Evolutionary conservation across 2,329 filamentous ascomycete species (phyloP).

Genomic region (Sphaerulina vaccinii): DNA sequence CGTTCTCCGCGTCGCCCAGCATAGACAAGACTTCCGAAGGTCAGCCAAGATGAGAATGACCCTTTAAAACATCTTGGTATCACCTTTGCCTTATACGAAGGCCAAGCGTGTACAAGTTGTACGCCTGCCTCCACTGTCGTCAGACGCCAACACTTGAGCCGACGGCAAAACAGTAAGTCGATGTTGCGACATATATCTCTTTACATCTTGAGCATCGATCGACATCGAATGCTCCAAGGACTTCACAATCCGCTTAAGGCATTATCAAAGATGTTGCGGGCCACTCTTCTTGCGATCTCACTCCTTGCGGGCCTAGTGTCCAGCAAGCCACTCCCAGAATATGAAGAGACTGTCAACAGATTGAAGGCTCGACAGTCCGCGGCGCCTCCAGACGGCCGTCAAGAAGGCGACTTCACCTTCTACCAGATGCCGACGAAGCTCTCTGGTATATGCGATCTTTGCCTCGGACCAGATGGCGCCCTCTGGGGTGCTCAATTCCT

Average conservation of each 20-base stretch:
- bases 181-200: neutral
- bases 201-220: neutral
- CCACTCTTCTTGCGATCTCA: conserved; percentile 5
- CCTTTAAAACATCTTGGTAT: conserved; percentile 1
- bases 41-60: conserved; percentile 3
- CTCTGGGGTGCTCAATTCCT: conserved; percentile 15
- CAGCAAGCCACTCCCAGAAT: conserved; percentile 14
- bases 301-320: conserved; percentile 5
- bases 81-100: conserved; percentile 4
- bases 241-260: neutral
- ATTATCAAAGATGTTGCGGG: conserved; percentile 4
- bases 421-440: conserved; percentile 10
- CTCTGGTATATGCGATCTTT: conserved; percentile 14
- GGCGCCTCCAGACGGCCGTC: conserved; percentile 11
- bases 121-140: conserved; percentile 4
- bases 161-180: conserved; percentile 8
- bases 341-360: conserved; percentile 9
- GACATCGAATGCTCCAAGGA: neutral
- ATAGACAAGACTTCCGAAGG: neutral
- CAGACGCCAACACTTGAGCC: conserved; percentile 11
- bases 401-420: conserved; percentile 12
- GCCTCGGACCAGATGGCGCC: conserved; percentile 15
- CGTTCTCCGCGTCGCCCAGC: neutral
- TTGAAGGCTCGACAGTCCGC: conserved; percentile 12
- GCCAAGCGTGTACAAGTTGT: conserved; percentile 3